Conservation (phyloP, 139 green algal species). For the Picochlorum costavermella region DNA sequence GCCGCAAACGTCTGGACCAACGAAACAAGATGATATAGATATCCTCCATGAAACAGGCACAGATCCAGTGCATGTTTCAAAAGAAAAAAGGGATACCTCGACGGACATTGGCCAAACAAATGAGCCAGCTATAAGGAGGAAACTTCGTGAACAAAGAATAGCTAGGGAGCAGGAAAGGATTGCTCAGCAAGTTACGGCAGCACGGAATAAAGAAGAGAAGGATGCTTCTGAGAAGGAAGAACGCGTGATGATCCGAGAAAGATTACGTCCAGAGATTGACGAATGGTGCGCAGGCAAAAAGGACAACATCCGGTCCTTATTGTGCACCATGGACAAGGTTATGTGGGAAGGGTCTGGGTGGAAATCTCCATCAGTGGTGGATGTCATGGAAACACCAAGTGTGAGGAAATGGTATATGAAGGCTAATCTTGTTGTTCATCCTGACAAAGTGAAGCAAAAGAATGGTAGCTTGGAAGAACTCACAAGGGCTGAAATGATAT, state of each 20-base stretch:
- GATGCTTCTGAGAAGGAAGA: slow-evolving; percentile 37
- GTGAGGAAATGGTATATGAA: slow-evolving; percentile 80
- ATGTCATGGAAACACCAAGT: slow-evolving; percentile 66
- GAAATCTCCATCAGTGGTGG: slow-evolving; percentile 60
- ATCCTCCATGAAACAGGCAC: neutral
- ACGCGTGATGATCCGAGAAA: slow-evolving; percentile 50
- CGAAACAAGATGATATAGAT: slow-evolving; percentile 10
- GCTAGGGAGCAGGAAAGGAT: slow-evolving; percentile 27
- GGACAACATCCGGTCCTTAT: slow-evolving; percentile 81
- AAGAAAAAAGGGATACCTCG: neutral
- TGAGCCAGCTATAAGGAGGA: slow-evolving; percentile 30
- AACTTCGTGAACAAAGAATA: slow-evolving; percentile 19
- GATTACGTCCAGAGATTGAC: slow-evolving; percentile 49
- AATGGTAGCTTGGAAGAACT: slow-evolving; percentile 73
- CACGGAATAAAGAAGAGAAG: slow-evolving; percentile 30
- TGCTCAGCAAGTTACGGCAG: slow-evolving; percentile 24
- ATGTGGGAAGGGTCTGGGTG: slow-evolving; percentile 80
- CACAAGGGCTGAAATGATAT: slow-evolving; percentile 81
- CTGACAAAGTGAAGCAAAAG: slow-evolving; percentile 88
- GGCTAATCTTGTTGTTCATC: slow-evolving; percentile 89
- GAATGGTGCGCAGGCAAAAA: slow-evolving; percentile 53
- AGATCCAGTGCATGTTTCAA: too few relatives aligned
- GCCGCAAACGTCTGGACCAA: slow-evolving; percentile 4
- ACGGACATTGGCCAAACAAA: slow-evolving; percentile 1
- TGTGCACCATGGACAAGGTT: slow-evolving; percentile 74